These are phyloP conservation scores for Neoboletus brunneissimus DNA, from an alignment of 768 basidiomycete genomes.

Conservation along the genomic window DNA sequence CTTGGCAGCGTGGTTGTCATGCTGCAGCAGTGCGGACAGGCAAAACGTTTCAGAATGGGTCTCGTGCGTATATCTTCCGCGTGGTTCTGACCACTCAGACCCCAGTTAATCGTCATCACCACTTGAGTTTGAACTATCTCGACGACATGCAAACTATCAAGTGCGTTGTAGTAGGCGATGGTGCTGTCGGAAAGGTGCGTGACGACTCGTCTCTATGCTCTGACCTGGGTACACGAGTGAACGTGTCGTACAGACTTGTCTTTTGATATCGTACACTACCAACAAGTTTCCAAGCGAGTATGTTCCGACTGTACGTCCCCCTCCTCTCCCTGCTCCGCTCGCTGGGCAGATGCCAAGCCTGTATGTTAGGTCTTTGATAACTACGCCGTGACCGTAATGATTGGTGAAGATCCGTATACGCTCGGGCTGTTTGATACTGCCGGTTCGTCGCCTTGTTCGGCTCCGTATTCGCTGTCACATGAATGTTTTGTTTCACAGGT, in stretches of 20 bases:
- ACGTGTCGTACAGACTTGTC: constrained; percentile 65
- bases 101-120: constrained; percentile 15
- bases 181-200: constrained; percentile 95
- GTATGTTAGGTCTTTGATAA: constrained; percentile 82
- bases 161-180: constrained; percentile 96
- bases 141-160: constrained; percentile 90
- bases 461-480: neutral
- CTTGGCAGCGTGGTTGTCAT: constrained; percentile 31
- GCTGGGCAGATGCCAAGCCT: constrained; percentile 17
- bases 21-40: constrained; percentile 18
- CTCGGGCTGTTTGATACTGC: constrained; percentile 98
- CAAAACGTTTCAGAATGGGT: constrained; percentile 23
- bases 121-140: constrained; percentile 15
- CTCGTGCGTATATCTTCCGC: constrained; percentile 19
- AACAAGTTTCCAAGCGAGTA: constrained; percentile 99
- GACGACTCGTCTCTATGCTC: neutral
- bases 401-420: constrained; percentile 99
- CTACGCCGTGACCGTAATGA: constrained; percentile 99
- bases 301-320: constrained; percentile 83
- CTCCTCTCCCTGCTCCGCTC: neutral
- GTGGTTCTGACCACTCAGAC: constrained; percentile 19
- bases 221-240: neutral
- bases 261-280: constrained; percentile 95
- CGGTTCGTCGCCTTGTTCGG: constrained; percentile 52
- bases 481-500: constrained; percentile 45